phyloP scores from a whole-genome alignment of 257 asterid genomes.

The Plantago major region DNA sequence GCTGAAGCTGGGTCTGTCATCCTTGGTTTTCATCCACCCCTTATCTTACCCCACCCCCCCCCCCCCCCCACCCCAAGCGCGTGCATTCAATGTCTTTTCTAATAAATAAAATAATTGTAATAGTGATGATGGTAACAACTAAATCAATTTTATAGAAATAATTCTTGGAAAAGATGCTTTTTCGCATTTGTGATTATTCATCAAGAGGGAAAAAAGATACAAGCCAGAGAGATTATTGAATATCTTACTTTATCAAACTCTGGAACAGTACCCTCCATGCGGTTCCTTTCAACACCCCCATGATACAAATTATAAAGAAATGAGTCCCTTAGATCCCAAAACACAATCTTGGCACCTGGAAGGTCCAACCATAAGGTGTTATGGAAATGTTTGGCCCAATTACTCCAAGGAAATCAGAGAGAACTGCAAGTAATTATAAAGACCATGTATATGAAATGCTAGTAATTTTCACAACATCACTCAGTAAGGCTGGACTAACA shows the following conservation, averaged over 20 bases:
- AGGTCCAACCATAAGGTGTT: slow-evolving; percentile 15
- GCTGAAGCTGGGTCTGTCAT: too few relatives aligned
- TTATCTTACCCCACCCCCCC: too few relatives aligned
- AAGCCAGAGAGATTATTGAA: slow-evolving; percentile 13
- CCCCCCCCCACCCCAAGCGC: too few relatives aligned
- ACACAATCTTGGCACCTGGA: slow-evolving; percentile 81
- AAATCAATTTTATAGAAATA: too few relatives aligned
- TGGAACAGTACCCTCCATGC: slow-evolving; percentile 72
- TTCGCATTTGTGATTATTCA: not conserved
- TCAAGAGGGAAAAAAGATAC: not conserved
- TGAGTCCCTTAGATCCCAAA: slow-evolving; percentile 92
- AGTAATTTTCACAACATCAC: not conserved
- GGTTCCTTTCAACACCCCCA: slow-evolving; percentile 71
- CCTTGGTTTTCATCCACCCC: too few relatives aligned
- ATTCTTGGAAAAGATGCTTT: too few relatives aligned
- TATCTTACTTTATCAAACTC: slow-evolving; percentile 70
- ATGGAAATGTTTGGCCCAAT: slow-evolving; percentile 19
- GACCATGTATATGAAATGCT: slow-evolving; percentile 11
- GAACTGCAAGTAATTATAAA: slow-evolving; percentile 12
- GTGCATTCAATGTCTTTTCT: too few relatives aligned
- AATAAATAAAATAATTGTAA: too few relatives aligned
- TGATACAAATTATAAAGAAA: slow-evolving; percentile 61
- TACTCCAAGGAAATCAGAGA: not conserved
- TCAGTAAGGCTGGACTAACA: not conserved
- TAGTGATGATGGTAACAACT: too few relatives aligned